Evolutionary conservation across 1,139 yeast genomes (phyloP), one percentile per base, ranked within the genome.

Genomic region (Lodderomyces beijingensis): DNA sequence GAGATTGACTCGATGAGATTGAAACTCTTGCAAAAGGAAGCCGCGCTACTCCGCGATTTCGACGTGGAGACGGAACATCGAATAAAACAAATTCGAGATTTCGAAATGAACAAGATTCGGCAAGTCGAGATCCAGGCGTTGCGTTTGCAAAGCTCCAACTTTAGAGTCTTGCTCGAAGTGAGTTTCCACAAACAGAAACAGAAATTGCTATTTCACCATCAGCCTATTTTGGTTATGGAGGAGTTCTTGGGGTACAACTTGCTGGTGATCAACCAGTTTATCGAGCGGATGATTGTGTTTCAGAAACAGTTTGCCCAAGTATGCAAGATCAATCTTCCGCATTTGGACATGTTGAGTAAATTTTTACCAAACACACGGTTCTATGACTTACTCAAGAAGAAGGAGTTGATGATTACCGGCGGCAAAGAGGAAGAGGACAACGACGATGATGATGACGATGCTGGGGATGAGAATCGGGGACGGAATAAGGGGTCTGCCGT

Each of bases 241-340:
- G 48, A 55, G 16, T 61, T 67, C 37, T 48, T 62, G 19, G 47
- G 46, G 4, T 51, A 55, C 34, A 60, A 55, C 35, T 43, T 68
- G 10, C 44, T 53, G 5, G 50, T 47, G 4, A 49, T 68, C 20
- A 69, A 68, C 40, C 64, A 58, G 31, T 67, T 63, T 36, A 47
- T 69, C 19, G 74, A 68, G 41, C 59, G 63, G 38, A 37, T 65
- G 27, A 65, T 69, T 13, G 43, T 39, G 10, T 42, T 65, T n/a
- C 73, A 65, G 40, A 31, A 41, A 4, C 56, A 55, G 9, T 38
- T 68, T 6, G 34, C 48, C 2, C 45, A 44, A 2, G 35, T 67
- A 8, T 58, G 66, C 38, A 43, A 45, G 8, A 34, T 48, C 3
- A 44, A 54, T 15, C 41, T 68, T 14, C 74, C 74, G 2, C 62